Percentiles rank a stretch among this genome's conserved stretches.
Evolutionary conservation across 768 basidiomycete genomes (phyloP).

Genomic region (Phallus indusiatus): DNA sequence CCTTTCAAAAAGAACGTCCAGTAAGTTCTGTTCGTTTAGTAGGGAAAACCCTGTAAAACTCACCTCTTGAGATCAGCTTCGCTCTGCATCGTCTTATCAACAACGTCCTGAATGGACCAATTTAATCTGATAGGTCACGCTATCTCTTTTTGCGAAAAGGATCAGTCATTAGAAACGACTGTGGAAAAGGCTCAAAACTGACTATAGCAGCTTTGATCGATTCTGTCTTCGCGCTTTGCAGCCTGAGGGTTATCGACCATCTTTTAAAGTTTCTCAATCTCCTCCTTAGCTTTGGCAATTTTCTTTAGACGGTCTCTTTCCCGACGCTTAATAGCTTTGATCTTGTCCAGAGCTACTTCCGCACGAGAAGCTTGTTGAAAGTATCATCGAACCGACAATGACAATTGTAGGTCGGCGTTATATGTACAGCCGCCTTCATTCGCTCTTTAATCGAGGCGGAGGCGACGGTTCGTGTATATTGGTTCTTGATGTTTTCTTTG

Average conservation of each 20-base stretch:
- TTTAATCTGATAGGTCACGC: conserved; percentile 15
- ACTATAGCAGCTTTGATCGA: conserved; percentile 40
- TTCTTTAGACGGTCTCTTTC: conserved; percentile 51
- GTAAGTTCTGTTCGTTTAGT: too few species aligned
- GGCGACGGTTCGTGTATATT: conserved; percentile 10
- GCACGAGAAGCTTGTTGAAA: conserved; percentile 48
- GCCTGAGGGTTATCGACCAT: conserved; percentile 44
- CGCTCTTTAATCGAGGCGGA: background rate
- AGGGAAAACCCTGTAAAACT: too few species aligned
- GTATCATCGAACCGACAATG: too few species aligned
- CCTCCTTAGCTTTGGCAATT: conserved; percentile 45
- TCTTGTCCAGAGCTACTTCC: conserved; percentile 35
- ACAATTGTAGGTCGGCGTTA: too few species aligned
- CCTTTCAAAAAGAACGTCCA: too few species aligned
- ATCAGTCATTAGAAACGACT: background rate
- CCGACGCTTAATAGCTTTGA: conserved; percentile 47
- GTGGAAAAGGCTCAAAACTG: conserved; percentile 9
- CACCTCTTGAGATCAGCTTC: background rate
- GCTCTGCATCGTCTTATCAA: background rate
- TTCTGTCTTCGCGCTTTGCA: conserved; percentile 39
- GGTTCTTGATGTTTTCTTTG: conserved; percentile 40
- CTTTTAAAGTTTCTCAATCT: conserved; percentile 37
- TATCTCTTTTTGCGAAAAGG: conserved; percentile 11
- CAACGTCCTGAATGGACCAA: background rate
- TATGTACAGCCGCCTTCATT: conserved; percentile 4